These are phyloP conservation scores for Cyberlindnera sargentensis DNA, from an alignment of 805 yeast genomes.

Conservation along the genomic window DNA sequence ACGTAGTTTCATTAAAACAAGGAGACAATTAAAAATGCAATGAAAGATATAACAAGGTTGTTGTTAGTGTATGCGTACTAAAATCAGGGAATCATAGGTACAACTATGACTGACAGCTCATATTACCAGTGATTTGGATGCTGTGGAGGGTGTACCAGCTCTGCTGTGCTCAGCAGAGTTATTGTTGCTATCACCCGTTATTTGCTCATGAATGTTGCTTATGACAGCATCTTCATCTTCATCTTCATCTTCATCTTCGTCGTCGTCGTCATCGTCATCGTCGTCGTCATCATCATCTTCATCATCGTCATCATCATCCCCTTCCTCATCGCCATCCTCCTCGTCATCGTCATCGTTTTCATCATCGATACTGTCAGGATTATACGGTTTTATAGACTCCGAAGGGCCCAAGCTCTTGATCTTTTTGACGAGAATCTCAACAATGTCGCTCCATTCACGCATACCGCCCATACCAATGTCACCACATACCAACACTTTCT, in stretches of 20 bases:
- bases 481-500: conserved; percentile 73
- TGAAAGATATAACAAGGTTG: too few species aligned
- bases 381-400: conserved; percentile 21
- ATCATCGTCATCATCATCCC: conserved; percentile 32
- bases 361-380: conserved; percentile 38
- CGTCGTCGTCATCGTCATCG: conserved; percentile 34
- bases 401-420: conserved; percentile 6
- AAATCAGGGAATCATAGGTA: too few species aligned
- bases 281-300: conserved; percentile 33
- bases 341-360: conserved; percentile 39
- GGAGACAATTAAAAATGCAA: too few species aligned
- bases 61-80: too few species aligned
- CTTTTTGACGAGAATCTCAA: conserved; percentile 43
- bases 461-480: conserved; percentile 91
- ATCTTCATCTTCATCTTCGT: conserved; percentile 32
- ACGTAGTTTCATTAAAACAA: too few species aligned
- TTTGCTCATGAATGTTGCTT: neutral
- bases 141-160: too few species aligned
- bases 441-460: conserved; percentile 84
- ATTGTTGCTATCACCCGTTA: neutral
- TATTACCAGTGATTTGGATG: too few species aligned
- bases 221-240: neutral
- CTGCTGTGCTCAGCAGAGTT: too few species aligned
- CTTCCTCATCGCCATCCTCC: conserved; percentile 34
- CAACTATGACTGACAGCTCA: too few species aligned